Base-by-base conservation (phyloP, 441 rosid genomes). In the Aleurites moluccanus region DNA sequence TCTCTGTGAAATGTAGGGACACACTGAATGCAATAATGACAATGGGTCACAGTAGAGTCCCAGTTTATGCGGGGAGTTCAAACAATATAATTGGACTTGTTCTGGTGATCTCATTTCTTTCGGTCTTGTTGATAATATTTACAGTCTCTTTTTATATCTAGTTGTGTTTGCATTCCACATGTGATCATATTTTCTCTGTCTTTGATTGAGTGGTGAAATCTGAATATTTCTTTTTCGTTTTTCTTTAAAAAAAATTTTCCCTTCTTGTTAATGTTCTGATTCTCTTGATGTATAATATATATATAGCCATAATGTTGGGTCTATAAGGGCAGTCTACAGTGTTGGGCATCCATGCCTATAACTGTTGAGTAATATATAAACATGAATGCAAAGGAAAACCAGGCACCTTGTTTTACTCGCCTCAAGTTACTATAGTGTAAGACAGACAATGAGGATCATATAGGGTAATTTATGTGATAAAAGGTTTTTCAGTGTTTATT, bases 31-130 rank as follows among this genome's bases (percentile, higher is more conserved):
- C 82, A 45, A 87, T 94, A 75, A 94, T 94, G 95, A 83, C 93
- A 53, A 86, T 73, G 87, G 98, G 98, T 66, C 98, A 92, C 76
- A 94, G 98, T 81, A 84, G 98, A 85, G 94, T 94, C 81, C 98
- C 98, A 47, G 91, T 94, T 74, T 91, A 88, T 81, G 77, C 76
- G 60, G 86, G 85, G 72, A 83, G 82, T 30, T 91, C 93, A 0
- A 80, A 78, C 62, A 90, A 94, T 82, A 92, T 92, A 63, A 88
- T 92, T 79, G 98, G 98, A 63, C 90, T 94, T 72, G 81, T 94
- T 78, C 86, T 94, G 91, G 98, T 94, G 88, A 60, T 42, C 35
- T 74, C 79, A 70, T 74, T 64, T 76, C 57, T 67, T 72, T 33
- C 4, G 60, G 20, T 72, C 50, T 61, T n/a, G 20, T 56, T 42